Evolutionary conservation across 2,329 filamentous ascomycete species (phyloP), one percentile per base, ranked within the genome.

Genomic region (Aspergillus viridinutans): DNA sequence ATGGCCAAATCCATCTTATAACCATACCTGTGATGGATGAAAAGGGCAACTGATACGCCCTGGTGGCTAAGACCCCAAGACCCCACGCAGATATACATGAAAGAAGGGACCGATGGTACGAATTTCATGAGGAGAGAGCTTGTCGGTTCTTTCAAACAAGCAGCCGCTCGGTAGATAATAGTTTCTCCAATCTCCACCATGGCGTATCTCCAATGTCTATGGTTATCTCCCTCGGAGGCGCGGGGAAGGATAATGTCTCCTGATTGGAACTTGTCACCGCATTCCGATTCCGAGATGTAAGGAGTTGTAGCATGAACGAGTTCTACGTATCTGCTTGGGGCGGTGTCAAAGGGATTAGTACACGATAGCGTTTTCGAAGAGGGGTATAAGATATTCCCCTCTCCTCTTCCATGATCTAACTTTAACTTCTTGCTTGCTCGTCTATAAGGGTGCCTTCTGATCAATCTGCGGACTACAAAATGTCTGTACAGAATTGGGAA

Each of bases 401-500:
- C 43, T 17, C 20, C 2, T 23, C 43, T 7, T 6, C 14, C 43
- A 17, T 47, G 43, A 20, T 23, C 21, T 23, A 12, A 47, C 10
- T 38, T 25, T 14, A 25, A 23, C 10, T 14, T 23, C 43, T 47
- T 23, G 5, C 43, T 25, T 21, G 21, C 10, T 26, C 21, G 32
- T 38, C 32, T 38, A 17, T 38, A 7, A 17, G 32, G 32, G 32
- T 17, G 12, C n/a, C 1, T 7, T 47, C 23, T 12, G 17, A 47
- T 26, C 23, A 23, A 23, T n/a, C 20, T 2, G 20, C 10, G 12
- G 3, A 45, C 14, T 23, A 47, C 43, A 47, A 14, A 1, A 47
- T 47, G 43, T 26, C 43, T 26, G 21, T 7, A 12, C 48, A 58
- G 32, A 56, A 63, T 25, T 76, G 74, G 74, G 52, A 72, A 56